Evolutionary conservation across 139 green algal genomes (phyloP), one percentile per base, ranked within the genome.

Genomic region (Raphidocelis subcapitata): DNA sequence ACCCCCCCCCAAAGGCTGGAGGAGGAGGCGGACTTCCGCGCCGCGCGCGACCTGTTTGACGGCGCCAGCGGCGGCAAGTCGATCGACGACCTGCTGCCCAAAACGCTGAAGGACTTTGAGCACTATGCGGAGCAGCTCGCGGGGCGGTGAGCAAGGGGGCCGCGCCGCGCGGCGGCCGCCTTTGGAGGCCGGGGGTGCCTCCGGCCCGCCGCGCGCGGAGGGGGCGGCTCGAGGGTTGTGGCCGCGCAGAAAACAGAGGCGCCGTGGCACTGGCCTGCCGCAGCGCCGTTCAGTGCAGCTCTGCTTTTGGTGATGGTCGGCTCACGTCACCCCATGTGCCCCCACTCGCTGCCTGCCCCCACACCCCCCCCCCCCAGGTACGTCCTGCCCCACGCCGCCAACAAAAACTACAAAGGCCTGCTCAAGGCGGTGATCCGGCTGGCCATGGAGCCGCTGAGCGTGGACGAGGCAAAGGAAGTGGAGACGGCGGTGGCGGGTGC

Each of bases 91-190:
- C 88, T 92, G 69, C 49, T 92, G 37, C 91, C 89, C 23, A 94
- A 93, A 65, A 70, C 62, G 2, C 54, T 82, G 0, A 93, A 92
- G 74, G 91, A 95, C 23, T 92, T 90, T 73, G 91, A 96, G 59
- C 82, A 91, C n/a, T 79, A 75, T 16, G 76, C 75, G 31, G 57
- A 62, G 57, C 33, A 51, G n/a, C 24, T 72, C 0, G 51, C 18
- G 18, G 57, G 69, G n/a, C 29, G 49, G 70, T 69, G 61, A 62
- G 70, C 62, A 20, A 10, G 20, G 15, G 41, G 41, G 41, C 8
- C 41, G 8, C 12, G 41, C 12, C 41, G 12, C 41, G 12, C 12
- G 41, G 41, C 41, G 41, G 41, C 41, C 41, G 8, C 8, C 41
- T 12, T 49, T 49, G 8, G 8, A 49, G 41, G 41, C 8, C 12